Evolutionary conservation across 495 filamentous ascomycete genomes (phyloP).

Genomic region (Terfezia claveryi): DNA sequence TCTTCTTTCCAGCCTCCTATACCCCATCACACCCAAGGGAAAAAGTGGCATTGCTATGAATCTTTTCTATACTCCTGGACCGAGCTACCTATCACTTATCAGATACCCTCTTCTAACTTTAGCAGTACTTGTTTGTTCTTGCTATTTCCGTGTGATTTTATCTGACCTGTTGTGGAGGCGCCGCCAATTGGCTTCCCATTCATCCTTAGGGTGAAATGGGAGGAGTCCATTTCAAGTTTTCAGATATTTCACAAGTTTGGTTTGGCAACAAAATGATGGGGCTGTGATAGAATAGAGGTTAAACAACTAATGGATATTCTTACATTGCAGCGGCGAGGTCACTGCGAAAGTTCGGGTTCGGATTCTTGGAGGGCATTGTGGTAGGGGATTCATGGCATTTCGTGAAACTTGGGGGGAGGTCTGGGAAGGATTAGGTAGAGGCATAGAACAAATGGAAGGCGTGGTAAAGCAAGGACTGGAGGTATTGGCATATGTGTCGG

Average conservation of each 20-base stretch:
- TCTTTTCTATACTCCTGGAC: neutral
- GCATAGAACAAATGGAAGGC: neutral
- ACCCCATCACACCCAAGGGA: neutral
- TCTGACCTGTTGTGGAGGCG: neutral
- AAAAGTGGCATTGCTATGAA: neutral
- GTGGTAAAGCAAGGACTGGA: neutral
- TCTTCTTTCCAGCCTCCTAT: too few relatives aligned
- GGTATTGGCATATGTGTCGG: neutral
- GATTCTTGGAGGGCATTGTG: neutral
- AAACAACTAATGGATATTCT: neutral
- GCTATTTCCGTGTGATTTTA: neutral
- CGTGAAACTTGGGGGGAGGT: neutral
- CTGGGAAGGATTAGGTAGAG: neutral
- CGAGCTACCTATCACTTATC: neutral
- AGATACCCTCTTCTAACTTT: neutral
- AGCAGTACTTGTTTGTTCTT: neutral
- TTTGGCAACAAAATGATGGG: too few relatives aligned
- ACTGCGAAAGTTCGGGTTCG: neutral
- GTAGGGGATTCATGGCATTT: too few relatives aligned
- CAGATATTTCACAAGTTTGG: too few relatives aligned
- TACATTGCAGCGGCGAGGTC: neutral
- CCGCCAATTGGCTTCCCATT: neutral
- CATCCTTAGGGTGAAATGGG: neutral
- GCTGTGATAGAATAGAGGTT: too few relatives aligned
- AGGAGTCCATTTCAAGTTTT: neutral